Base-by-base conservation (phyloP, 2,329 filamentous ascomycete species). In the Colletotrichum ledebouriae region DNA sequence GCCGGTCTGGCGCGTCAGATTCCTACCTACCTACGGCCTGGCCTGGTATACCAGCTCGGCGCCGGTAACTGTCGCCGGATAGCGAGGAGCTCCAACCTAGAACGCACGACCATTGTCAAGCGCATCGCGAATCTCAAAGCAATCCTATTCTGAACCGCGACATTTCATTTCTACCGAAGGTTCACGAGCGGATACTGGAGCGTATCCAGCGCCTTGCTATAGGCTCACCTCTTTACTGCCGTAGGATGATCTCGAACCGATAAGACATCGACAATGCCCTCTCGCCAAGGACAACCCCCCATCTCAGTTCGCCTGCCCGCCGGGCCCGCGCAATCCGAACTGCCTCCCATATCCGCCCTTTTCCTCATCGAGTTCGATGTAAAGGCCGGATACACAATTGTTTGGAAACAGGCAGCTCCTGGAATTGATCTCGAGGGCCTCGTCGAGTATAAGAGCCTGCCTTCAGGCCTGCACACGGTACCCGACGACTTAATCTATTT, bases 381-480 rank as follows among this genome's bases (percentile, higher is more conserved):
- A 81, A 96, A 94, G 79, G 91, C 94, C 75, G 94, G 94, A 83
- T 97, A 91, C 80, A 97, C 94, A 52, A 92, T 98, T 76, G 89
- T 89, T 41, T 98, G 96, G 96, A 94, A 97, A 79, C 89, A 88
- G 72, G 88, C 91, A 12, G 81, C 89, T 1, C 84, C 89, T 13
- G 90, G 88, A 56, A 86, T 95, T 81, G 85, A 87, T 79, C 87
- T 98, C 56, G 93, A 97, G 73, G 94, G 94, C 63, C 89, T 92
- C 25, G 94, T 98, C 75, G 96, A 99, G 81, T 99, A 94, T 86
- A 98, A 98, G 81, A 97, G 94, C 70, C 86, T 99, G 53, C 96
- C 96, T 2, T 98, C 95, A 0, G 96, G 96, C 25, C 81, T 98
- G 57, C 96, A 99, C 80, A 92, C 93, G 65, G 93, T 98, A 20